Evolutionary conservation across 805 yeast genomes (phyloP).

Genomic region (Kazachstania psychrophila): DNA sequence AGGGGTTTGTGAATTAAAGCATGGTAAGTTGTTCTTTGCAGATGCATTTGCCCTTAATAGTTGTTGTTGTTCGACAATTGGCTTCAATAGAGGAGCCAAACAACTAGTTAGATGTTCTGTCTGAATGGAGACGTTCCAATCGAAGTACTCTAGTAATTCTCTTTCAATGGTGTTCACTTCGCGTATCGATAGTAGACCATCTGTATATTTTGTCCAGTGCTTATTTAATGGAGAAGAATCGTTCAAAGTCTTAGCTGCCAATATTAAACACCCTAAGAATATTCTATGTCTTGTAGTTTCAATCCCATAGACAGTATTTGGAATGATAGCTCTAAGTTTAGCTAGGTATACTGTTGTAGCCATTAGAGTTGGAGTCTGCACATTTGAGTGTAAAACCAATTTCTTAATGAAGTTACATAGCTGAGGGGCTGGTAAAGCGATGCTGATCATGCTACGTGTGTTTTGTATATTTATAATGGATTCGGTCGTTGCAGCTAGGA

Average conservation of each 20-base stretch:
- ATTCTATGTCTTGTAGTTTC: conserved; percentile 89
- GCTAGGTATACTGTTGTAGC: conserved; percentile 77
- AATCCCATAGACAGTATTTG: conserved; percentile 84
- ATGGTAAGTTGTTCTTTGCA: conserved; percentile 31
- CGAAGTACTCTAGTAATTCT: conserved; percentile 70
- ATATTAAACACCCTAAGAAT: conserved; percentile 76
- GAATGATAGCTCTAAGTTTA: conserved; percentile 50
- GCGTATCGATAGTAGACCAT: conserved; percentile 62
- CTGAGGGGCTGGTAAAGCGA: conserved; percentile 32
- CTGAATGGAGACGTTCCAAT: conserved; percentile 74
- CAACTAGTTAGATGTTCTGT: conserved; percentile 61
- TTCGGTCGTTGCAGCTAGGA: conserved; percentile 21
- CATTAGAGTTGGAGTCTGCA: conserved; percentile 92
- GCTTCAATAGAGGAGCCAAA: conserved; percentile 61
- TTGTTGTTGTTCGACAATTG: conserved; percentile 34
- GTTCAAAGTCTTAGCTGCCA: conserved; percentile 87
- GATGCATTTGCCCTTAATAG: neutral
- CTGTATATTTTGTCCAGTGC: conserved; percentile 92
- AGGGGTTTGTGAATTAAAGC: conserved; percentile 18
- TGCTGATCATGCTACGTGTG: conserved; percentile 8
- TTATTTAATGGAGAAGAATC: conserved; percentile 92
- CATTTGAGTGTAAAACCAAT: conserved; percentile 74
- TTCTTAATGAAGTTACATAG: conserved; percentile 58
- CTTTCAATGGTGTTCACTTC: conserved; percentile 90
- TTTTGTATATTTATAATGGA: conserved; percentile 13